Conservation (phyloP, 352 stramenopile genomes). For the Globisporangium rhizosaccharum region DNA sequence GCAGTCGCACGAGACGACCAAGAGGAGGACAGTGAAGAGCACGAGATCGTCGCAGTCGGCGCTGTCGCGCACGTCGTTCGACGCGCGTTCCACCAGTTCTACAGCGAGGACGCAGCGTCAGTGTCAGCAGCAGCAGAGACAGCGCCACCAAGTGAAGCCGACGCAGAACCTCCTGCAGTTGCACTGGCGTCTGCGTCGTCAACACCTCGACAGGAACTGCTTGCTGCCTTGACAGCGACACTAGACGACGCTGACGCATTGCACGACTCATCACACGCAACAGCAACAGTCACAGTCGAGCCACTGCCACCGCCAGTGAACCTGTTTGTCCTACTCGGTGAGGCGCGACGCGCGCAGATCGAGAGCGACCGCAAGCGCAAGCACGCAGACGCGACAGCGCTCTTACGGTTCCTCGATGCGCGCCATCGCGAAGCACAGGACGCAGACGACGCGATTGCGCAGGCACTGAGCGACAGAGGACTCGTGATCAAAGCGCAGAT, state of each 20-base stretch:
- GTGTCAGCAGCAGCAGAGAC: neutral
- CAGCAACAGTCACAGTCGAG: neutral
- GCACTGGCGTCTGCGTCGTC: neutral
- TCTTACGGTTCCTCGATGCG: slow-evolving; percentile 50
- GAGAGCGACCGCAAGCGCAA: slow-evolving; percentile 21
- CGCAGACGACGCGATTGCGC: slow-evolving; percentile 34
- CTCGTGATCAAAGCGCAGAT: slow-evolving; percentile 75
- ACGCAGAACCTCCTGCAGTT: neutral
- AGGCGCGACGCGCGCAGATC: slow-evolving; percentile 33
- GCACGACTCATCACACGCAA: neutral
- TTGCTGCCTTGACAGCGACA: neutral
- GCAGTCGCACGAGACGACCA: neutral
- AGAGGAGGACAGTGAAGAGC: slow-evolving; percentile 25
- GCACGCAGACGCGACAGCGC: slow-evolving; percentile 19
- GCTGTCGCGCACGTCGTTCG: slow-evolving; percentile 69
- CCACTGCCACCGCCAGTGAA: slow-evolving; percentile 2
- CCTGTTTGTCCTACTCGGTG: slow-evolving; percentile 31
- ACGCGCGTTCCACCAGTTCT: slow-evolving; percentile 67
- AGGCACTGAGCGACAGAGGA: slow-evolving; percentile 39
- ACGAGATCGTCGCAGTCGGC: slow-evolving; percentile 64
- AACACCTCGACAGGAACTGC: neutral
- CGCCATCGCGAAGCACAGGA: slow-evolving; percentile 34
- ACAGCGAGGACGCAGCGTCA: slow-evolving; percentile 6
- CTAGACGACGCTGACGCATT: neutral
- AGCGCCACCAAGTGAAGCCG: neutral